Percentiles rank a stretch among this genome's conserved stretches.
These are phyloP conservation scores for Madurella mycetomatis DNA, from an alignment of 2,329 filamentous ascomycete genomes.

Conservation along the genomic window DNA sequence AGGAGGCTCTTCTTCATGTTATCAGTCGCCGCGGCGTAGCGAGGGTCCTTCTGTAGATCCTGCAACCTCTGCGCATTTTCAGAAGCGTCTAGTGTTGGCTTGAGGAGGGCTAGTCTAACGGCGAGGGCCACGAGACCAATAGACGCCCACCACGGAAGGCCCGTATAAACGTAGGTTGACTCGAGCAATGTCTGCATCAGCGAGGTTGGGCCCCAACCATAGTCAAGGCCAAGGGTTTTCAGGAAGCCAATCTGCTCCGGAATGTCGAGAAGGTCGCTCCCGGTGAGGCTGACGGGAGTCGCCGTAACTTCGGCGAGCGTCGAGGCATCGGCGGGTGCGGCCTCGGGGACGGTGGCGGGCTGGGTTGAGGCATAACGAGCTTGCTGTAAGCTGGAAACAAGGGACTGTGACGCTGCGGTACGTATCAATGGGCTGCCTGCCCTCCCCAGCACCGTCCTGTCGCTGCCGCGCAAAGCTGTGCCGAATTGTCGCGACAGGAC, in stretches of 20 bases:
- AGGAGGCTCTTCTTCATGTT: conserved; percentile 45
- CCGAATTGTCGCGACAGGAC: conserved; percentile 27
- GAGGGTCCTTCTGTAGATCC: conserved; percentile 50
- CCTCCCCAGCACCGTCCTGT: conserved; percentile 13
- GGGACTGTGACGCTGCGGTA: conserved; percentile 16
- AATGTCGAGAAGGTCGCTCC: conserved; percentile 51
- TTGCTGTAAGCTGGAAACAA: conserved; percentile 19
- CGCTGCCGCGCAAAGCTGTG: conserved; percentile 27
- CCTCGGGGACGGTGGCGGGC: conserved; percentile 12
- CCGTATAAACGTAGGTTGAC: conserved; percentile 71
- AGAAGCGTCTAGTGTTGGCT: conserved; percentile 58
- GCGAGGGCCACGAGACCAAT: conserved; percentile 62
- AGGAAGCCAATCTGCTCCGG: conserved; percentile 79
- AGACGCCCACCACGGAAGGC: conserved; percentile 77
- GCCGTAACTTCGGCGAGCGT: conserved; percentile 16
- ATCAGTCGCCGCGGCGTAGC: conserved; percentile 48
- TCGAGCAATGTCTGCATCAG: conserved; percentile 74
- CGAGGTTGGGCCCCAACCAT: conserved; percentile 73
- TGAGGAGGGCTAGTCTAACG: conserved; percentile 62
- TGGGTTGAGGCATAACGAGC: conserved; percentile 29
- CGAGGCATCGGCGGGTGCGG: conserved; percentile 18
- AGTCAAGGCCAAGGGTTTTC: conserved; percentile 77
- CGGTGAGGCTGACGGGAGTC: conserved; percentile 32
- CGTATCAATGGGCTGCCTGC: conserved; percentile 20
- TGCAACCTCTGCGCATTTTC: conserved; percentile 60